Evolutionary conservation across 169 alveolate species (phyloP).

Genomic region (Perkinsus marinus): DNA sequence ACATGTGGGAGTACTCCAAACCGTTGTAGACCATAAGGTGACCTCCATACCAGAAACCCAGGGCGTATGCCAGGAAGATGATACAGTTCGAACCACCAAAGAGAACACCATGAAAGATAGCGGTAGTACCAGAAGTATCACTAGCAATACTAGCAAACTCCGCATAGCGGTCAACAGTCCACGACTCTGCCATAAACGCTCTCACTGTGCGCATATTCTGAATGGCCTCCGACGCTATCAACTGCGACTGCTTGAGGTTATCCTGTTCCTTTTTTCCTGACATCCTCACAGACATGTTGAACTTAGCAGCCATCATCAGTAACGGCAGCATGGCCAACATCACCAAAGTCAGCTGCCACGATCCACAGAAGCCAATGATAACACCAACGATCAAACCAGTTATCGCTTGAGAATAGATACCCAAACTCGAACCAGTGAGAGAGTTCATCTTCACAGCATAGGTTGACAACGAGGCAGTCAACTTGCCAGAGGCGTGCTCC

Average conservation of each 20-base stretch:
- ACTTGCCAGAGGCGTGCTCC: slow-evolving; percentile 35
- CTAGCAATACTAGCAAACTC: background rate
- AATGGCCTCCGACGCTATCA: slow-evolving; percentile 46
- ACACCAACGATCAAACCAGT: slow-evolving; percentile 27
- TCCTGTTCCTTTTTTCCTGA: background rate
- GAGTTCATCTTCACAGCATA: slow-evolving; percentile 10
- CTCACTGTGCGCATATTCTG: slow-evolving; percentile 48
- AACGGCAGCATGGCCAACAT: slow-evolving; percentile 30
- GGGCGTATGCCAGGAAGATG: slow-evolving; percentile 32
- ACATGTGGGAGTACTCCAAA: slow-evolving; percentile 32
- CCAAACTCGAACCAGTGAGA: slow-evolving; percentile 7
- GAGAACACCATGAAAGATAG: slow-evolving; percentile 39
- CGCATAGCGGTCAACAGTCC: background rate
- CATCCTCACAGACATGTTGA: background rate
- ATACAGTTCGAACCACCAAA: slow-evolving; percentile 45
- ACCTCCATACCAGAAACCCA: slow-evolving; percentile 39
- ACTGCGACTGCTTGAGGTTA: background rate
- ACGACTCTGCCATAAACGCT: slow-evolving; percentile 45
- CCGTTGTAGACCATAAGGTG: slow-evolving; percentile 25
- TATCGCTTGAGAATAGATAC: slow-evolving; percentile 11
- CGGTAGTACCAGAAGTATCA: slow-evolving; percentile 2
- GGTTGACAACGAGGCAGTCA: slow-evolving; percentile 21
- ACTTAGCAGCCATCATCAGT: background rate
- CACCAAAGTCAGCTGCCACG: slow-evolving; percentile 32
- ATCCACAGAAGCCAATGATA: slow-evolving; percentile 18